Evolutionary conservation across 2,329 filamentous ascomycete genomes (phyloP), one percentile per base, ranked within the genome.

Genomic region (Fusarium sp.): DNA sequence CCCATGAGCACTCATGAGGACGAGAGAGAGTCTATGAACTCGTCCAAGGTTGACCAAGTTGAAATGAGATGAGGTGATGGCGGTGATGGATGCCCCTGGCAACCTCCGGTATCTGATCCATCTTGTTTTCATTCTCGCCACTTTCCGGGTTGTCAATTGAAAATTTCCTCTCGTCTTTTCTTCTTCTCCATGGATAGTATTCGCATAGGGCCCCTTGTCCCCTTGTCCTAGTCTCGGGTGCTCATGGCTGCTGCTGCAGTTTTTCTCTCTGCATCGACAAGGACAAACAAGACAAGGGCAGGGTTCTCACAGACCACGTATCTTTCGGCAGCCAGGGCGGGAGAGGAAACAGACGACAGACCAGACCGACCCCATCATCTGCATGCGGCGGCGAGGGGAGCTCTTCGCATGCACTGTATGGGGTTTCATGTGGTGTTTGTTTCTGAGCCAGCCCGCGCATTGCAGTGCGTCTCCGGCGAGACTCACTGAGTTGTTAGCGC

Each of bases 261-360:
- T 57, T 60, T 65, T 64, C 57, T 52, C 38, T 56, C 59, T 73
- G 59, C 52, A 71, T 25, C 45, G 22, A 50, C 45, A 25, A 32
- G 30, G 30, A 32, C 30, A 32, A 32, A 32, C 30, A 50, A 45
- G 40, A 25, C 40, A 12, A 38, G 47, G 64, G 20, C 70, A 75
- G 65, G 73, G 70, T 75, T 30, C 43, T 60, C 73, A 75, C 72
- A 59, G 72, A 63, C 72, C 73, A 68, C 33, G 40, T 37, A 69
- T 47, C 68, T 75, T 75, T 75, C 69, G 66, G 66, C 63, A 75
- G 43, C 59, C 35, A 63, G 66, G 32, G 60, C 64, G 62, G 61
- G 58, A 70, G 62, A 70, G 57, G 65, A 63, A 64, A 38, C 58
- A 52, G 45, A 52, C 45, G 38, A 27, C 43, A 47, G 20, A 22